These are phyloP conservation scores for Rhynchosporium secalis DNA, from an alignment of 2,329 filamentous ascomycete species.

Conservation along the genomic window DNA sequence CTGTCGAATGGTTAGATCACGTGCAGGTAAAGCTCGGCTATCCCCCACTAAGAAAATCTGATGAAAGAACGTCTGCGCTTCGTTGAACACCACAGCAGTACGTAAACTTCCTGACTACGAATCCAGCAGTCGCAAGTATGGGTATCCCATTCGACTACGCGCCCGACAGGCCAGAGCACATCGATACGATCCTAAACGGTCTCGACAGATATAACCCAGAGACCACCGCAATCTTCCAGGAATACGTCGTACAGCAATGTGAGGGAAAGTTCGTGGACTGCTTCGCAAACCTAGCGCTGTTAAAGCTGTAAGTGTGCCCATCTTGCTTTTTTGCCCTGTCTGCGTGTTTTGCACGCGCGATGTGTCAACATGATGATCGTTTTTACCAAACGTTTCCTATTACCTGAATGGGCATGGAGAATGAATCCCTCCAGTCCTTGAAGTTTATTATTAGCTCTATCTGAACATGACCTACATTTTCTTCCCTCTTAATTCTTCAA, in stretches of 20 bases:
- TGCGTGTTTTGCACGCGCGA: constrained; percentile 18
- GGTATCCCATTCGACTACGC: constrained; percentile 72
- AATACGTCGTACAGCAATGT: constrained; percentile 92
- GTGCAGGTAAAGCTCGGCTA: background rate
- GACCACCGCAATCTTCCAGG: constrained; percentile 89
- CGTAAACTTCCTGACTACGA: background rate
- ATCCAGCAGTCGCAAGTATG: constrained; percentile 31
- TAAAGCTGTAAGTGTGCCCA: constrained; percentile 85
- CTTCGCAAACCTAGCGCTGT: constrained; percentile 91
- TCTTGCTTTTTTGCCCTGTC: background rate
- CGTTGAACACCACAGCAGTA: background rate
- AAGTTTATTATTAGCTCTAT: constrained; percentile 76
- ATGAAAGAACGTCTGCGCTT: background rate
- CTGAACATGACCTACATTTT: constrained; percentile 53
- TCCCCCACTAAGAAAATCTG: constrained; percentile 15
- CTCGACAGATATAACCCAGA: constrained; percentile 99
- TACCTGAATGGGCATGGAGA: constrained; percentile 73
- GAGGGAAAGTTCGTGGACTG: constrained; percentile 92
- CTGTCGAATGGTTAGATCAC: background rate
- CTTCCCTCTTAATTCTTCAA: background rate
- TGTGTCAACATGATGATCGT: constrained; percentile 66
- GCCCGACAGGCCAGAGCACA: constrained; percentile 87
- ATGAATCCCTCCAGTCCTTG: constrained; percentile 60
- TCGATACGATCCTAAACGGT: constrained; percentile 91
- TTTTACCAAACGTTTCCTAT: constrained; percentile 89